Evolutionary conservation across 2,329 filamentous ascomycete species (phyloP), one percentile per base, ranked within the genome.

Genomic region (Lasiodiplodia sp.): DNA sequence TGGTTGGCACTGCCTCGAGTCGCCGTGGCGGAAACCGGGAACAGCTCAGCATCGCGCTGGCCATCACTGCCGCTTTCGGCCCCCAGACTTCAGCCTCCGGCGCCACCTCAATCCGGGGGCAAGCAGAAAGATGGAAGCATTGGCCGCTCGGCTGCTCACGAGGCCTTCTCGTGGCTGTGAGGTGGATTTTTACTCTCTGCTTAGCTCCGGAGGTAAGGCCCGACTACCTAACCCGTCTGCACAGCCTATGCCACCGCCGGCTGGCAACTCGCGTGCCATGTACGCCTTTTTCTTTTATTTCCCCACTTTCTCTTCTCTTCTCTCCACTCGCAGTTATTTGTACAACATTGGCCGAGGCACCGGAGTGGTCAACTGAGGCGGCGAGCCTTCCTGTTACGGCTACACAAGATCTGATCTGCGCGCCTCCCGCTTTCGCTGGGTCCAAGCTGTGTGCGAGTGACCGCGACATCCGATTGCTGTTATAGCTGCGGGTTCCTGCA

Each of bases 401-500:
- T 14, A 25, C 58, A 21, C 12, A 23, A 40, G 49, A 21, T 25
- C 16, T 16, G 37, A 44, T 47, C 44, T 47, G 8, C 37, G 23
- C 37, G 57, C 57, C 21, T 31, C 25, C 40, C 25, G 40, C 38
- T 52, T 52, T 52, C 28, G 44, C 47, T 52, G 47, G 18, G n/a
- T n/a, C 44, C 31, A 28, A 64, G 28, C 18, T 34, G 60, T 51
- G 47, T 31, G 18, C 34, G 12, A 64, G 23, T 16, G 31, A 49
- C 14, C 40, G 57, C 6, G 40, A n/a, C 40, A 4, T 44, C 14
- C 44, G n/a, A n/a, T 11, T 47, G 44, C 6, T 63, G 44, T 63
- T 51, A 63, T 63, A 63, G 25, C 58, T 11, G 58, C 60, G 25
- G 44, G 60, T 64, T 64, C 47, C 60, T 64, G 60, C 60, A 52